Base-by-base conservation (phyloP, 257 asterid genomes). In the Solanum acaule region DNA sequence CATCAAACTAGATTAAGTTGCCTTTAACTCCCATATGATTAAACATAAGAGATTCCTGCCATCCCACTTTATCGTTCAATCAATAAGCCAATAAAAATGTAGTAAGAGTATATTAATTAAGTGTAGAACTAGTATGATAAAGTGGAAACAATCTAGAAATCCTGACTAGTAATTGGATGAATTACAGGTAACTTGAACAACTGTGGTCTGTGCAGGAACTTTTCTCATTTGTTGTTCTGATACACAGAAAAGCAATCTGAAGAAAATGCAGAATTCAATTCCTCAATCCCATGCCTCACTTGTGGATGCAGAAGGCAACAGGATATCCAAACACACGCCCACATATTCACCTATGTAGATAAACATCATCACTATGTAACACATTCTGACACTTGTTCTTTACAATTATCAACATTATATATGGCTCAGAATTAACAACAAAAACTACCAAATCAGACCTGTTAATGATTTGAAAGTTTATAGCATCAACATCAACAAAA, bases 401-500 rank as follows among this genome's bases (percentile, higher is more conserved):
- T 20, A 78, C 37, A 81, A 46, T 29, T 79, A 81, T 46, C 27
- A 46, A 46, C 68, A 81, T 81, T 27, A 38, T 46, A 46, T 46
- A 81, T 81, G 29, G 29, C 68, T 81, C 68, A 18, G 42, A 46
- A 81, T 27, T 22, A 46, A 81, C 83, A 88, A 38, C 52, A 82
- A 68, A 37, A 84, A 88, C 20, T 34, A 86, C 67, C 85, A 88
- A 88, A 72, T 72, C 83, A 88, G 72, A 95, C 97, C 98, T 94
- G 93, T 86, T 38, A 94, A 91, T 87, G 95, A 92, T 87, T 91
- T 56, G 90, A 94, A 95, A 73, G 91, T 93, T 88, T 93, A 96
- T 83, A 89, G 33, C 93, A 96, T 92, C 90, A 94, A 91, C 85
- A 93, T 88, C 99, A 61, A 94, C 94, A 89, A 94, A 96, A 75